Conservation (phyloP, 2,329 filamentous ascomycete genomes). For the Aureobasidium pullulans region DNA sequence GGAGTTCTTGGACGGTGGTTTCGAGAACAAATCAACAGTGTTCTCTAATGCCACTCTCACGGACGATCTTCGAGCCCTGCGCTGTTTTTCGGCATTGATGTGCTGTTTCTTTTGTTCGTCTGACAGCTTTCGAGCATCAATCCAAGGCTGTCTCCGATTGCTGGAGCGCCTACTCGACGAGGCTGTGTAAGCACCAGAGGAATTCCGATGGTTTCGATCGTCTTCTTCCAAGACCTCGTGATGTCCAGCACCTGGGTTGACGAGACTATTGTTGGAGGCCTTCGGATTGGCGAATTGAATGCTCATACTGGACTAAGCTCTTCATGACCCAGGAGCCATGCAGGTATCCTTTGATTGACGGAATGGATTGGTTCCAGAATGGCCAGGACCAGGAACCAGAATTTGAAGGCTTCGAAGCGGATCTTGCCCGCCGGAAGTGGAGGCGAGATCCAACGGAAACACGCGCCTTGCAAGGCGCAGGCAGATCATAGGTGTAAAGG, state of each 20-base stretch:
- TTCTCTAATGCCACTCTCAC: neutral
- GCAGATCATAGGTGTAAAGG: neutral
- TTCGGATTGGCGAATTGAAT: neutral
- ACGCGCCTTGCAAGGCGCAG: neutral
- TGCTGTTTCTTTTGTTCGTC: constrained; percentile 4
- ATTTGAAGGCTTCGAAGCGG: neutral
- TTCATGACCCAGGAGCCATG: neutral
- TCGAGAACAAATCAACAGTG: neutral
- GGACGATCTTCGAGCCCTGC: constrained; percentile 3
- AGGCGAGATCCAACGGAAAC: neutral
- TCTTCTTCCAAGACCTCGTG: neutral
- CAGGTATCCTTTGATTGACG: neutral
- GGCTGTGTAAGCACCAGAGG: neutral
- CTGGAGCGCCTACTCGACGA: neutral
- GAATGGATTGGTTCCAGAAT: neutral
- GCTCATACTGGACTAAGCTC: neutral
- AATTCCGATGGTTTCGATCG: neutral
- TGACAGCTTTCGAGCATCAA: constrained; percentile 9
- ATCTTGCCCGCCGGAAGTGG: neutral
- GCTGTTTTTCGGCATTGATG: constrained; percentile 3
- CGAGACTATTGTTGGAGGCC: neutral
- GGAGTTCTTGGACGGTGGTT: neutral
- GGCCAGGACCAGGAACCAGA: neutral
- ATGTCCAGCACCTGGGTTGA: neutral
- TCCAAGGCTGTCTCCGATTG: constrained; percentile 7